Evolutionary conservation across 257 asterid genomes (phyloP), one percentile per base, ranked within the genome.

Genomic region (Solanum etuberosum): DNA sequence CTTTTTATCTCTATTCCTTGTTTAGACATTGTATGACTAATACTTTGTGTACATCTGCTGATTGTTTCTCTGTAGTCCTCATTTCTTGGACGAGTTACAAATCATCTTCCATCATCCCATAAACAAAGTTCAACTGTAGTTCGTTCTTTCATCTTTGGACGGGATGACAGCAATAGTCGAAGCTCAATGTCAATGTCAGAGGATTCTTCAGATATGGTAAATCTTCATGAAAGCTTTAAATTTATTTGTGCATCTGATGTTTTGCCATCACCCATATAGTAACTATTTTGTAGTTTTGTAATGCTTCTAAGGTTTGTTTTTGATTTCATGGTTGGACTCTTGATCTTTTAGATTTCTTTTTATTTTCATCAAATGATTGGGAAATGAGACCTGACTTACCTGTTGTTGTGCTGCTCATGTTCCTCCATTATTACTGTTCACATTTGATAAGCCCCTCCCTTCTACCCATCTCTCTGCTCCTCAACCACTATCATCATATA

Each of bases 111-210:
- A 87, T 92, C 94, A 78, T 93, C 97, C 90, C 91, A 86, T 34
- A 95, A 90, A 94, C 95, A 94, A 91, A 92, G 96, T 63, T 90
- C 94, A 35, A 92, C 94, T 84, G 59, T 92, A 34, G 90, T 88
- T 89, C 95, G 98, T 85, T 91, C 98, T 83, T 97, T 94, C 88
- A 93, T 97, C 86, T 97, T 97, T 86, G 99, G 97, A 86, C 92
- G 80, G 91, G 99, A 95, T 16, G 99, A 95, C 89, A 94, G 98
- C 90, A 97, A 93, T 76, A 94, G 95, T 92, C 93, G 94, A 89
- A 94, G 93, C 90, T 93, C 99, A 86, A 54, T 97, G 37, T 88
- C 93, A 48, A 81, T 88, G 73, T 90, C 96, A 43, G 98, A 94
- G 91, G 98, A 93, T 83, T 91, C 96, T 65, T 90, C 91, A 42